Percentiles rank a stretch among this genome's conserved stretches.
Evolutionary conservation across 1,284 basidiomycete genomes (phyloP).

Genomic region (Wolfiporia cocos): DNA sequence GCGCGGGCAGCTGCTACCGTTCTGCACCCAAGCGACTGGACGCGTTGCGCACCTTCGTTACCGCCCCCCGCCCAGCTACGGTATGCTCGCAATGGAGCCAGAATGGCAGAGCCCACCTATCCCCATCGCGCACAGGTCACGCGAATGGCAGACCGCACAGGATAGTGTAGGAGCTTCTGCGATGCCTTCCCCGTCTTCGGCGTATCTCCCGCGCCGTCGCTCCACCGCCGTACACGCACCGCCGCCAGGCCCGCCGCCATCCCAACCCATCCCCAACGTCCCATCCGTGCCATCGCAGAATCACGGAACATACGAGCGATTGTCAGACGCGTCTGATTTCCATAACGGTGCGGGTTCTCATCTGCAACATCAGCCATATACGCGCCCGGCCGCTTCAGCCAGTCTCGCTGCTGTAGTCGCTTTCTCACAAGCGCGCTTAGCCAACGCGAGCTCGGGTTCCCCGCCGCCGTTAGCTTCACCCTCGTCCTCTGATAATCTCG

Average conservation of each 20-base stretch:
- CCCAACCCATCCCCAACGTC: slow-evolving; percentile 61
- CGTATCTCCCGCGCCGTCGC: slow-evolving; percentile 45
- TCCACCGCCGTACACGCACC: slow-evolving; percentile 58
- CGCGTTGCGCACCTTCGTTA: too few relatives aligned
- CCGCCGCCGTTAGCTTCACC: slow-evolving; percentile 24
- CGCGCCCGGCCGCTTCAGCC: slow-evolving; percentile 46
- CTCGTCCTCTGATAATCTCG: slow-evolving; percentile 43
- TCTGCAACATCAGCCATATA: slow-evolving; percentile 30
- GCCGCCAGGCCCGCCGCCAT: slow-evolving; percentile 68
- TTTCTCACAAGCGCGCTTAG: slow-evolving; percentile 50
- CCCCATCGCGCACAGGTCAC: slow-evolving; percentile 31
- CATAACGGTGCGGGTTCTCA: slow-evolving; percentile 15
- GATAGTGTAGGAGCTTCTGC: slow-evolving; percentile 25
- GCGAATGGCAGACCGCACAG: slow-evolving; percentile 42
- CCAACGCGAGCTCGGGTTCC: slow-evolving; percentile 22
- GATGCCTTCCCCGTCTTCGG: slow-evolving; percentile 27
- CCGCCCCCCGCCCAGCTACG: background rate
- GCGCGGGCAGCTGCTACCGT: slow-evolving; percentile 9
- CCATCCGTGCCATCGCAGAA: slow-evolving; percentile 32
- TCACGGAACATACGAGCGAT: slow-evolving; percentile 21
- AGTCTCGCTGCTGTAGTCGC: slow-evolving; percentile 51
- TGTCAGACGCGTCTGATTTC: slow-evolving; percentile 16
- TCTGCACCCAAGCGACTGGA: slow-evolving; percentile 7
- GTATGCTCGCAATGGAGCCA: slow-evolving; percentile 39
- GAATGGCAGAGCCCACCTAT: slow-evolving; percentile 43